Evolutionary conservation across 805 yeast species (phyloP), one percentile per base, ranked within the genome.

Genomic region (Hanseniaspora vineae): DNA sequence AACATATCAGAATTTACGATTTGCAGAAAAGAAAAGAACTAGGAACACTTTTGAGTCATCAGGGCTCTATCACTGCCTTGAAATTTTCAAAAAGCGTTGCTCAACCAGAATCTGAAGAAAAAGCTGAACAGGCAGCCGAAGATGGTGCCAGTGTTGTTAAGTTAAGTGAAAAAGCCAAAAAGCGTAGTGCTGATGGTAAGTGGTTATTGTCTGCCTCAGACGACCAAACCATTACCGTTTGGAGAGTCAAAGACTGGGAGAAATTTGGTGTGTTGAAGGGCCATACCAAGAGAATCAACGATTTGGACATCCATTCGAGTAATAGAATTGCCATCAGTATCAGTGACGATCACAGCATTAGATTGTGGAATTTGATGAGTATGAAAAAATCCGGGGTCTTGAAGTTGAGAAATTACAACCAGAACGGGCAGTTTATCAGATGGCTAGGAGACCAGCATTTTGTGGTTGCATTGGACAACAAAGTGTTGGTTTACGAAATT

Each of bases 211-310:
- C 94, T 12, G 95, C 92, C 1, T 84, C 89, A 2, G 95, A 84
- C 42, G 97, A 92, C 61, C 95, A 96, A 20, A 81, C 80, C 50
- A 79, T 92, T 44, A 77, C 87, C 46, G 75, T 92, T 40, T 92
- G 98, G 98, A 73, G 97, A 64, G 84, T 92, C 2, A 87, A 85
- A 62, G 98, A 92, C 66, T 92, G 98, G 98, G 97, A 92, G 60
- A 73, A 79, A 42, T 80, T 86, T 61, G 95, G 92, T 4, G 78
- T 81, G 13, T 69, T 92, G 63, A 88, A 88, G 62, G 97, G 97
- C 12, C 97, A 90, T 65, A 74, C 73, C 42, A 90, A 78, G n/a
- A 72, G 84, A 46, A 76, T 92, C 42, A 84, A 82, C 54, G 97
- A 88, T 62, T 58, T 92, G 42, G 83, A 88, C 31, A 83, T 92